Percentiles rank a stretch among this genome's conserved stretches.
Evolutionary conservation across 148 eudicot genomes (phyloP).

Genomic region (Beta vulgaris): DNA sequence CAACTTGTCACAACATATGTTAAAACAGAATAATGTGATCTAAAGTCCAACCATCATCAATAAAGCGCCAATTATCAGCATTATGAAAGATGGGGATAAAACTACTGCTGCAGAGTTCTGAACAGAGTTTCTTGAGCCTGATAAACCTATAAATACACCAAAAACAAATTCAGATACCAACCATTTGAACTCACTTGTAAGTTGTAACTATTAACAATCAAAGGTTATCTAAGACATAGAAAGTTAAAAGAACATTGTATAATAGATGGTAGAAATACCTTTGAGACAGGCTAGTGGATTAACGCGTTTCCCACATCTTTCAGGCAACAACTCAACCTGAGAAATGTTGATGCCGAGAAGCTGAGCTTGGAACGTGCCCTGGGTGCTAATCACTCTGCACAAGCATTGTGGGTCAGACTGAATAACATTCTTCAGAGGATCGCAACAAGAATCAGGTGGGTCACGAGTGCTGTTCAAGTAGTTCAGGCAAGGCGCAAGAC

Average conservation of each 20-base stretch:
- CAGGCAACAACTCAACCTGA: slow-evolving; percentile 57
- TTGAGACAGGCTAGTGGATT: slow-evolving; percentile 57
- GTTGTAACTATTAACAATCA: too few relatives aligned
- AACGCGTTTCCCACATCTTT: slow-evolving; percentile 57
- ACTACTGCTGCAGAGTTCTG: background rate
- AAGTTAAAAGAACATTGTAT: background rate
- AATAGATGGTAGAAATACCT: slow-evolving; percentile 13
- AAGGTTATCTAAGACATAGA: background rate
- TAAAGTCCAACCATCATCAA: background rate
- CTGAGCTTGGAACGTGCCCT: slow-evolving; percentile 51
- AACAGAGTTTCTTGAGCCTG: slow-evolving; percentile 24
- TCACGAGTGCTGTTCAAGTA: slow-evolving; percentile 41
- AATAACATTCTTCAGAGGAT: slow-evolving; percentile 57
- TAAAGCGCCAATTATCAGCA: slow-evolving; percentile 8
- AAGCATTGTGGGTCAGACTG: slow-evolving; percentile 52
- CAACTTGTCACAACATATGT: background rate
- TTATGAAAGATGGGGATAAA: background rate
- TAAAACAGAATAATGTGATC: background rate
- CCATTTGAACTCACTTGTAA: too few relatives aligned
- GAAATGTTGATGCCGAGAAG: slow-evolving; percentile 47
- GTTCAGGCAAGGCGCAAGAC: slow-evolving; percentile 50
- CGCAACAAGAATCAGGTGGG: slow-evolving; percentile 55
- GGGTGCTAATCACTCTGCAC: slow-evolving; percentile 51
- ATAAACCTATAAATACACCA: background rate
- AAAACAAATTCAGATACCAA: background rate